Conservation (phyloP, 768 basidiomycete species). For the Phaeotremella skinneri region DNA sequence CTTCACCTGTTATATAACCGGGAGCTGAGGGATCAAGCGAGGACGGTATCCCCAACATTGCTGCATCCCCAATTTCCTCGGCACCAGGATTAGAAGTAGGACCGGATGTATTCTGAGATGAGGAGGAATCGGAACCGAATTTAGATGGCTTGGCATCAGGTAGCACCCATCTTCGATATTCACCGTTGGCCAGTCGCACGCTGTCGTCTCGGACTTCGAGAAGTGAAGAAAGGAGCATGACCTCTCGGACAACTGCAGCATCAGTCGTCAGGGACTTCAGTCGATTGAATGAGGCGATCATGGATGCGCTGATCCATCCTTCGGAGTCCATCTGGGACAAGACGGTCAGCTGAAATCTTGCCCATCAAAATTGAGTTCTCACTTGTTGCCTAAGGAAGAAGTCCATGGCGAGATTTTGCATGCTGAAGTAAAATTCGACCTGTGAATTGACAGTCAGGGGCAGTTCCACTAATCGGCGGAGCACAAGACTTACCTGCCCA, state of each 20-base stretch:
- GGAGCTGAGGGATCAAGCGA: conserved; percentile 6
- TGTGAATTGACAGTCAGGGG: conserved; percentile 52
- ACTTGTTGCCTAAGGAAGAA: conserved; percentile 76
- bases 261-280: conserved; percentile 65
- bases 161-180: conserved; percentile 64
- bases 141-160: conserved; percentile 59
- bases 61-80: conserved; percentile 8
- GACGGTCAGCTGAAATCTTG: background rate
- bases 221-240: conserved; percentile 63
- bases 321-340: conserved; percentile 73
- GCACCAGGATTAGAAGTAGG: background rate
- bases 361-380: conserved; percentile 44
- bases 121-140: conserved; percentile 12
- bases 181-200: conserved; percentile 63
- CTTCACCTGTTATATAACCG: conserved; percentile 1
- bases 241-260: conserved; percentile 63
- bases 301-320: conserved; percentile 79
- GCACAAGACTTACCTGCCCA: conserved; percentile 53
- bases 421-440: conserved; percentile 87
- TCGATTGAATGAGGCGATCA: conserved; percentile 85
- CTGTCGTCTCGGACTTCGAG: conserved; percentile 66
- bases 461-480: background rate
- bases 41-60: conserved; percentile 8
- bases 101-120: background rate
- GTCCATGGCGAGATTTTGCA: conserved; percentile 86